These are phyloP conservation scores for Herpetomonas muscarum DNA, from an alignment of 208 protist genomes.

Conservation along the genomic window DNA sequence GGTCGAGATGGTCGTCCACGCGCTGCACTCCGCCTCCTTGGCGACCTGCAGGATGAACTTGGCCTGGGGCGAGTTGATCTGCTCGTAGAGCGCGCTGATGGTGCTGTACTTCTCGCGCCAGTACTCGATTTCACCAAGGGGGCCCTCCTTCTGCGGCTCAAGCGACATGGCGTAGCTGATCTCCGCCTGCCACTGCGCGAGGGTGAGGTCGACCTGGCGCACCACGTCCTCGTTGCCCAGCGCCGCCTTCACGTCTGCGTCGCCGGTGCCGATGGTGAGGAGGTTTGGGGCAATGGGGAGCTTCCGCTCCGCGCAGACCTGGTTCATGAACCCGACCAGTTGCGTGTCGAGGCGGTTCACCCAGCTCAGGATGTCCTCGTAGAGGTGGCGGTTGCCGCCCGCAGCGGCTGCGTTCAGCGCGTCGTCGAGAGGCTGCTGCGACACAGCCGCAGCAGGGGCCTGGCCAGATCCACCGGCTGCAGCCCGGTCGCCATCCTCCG, in stretches of 20 bases:
- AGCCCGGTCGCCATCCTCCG: neutral
- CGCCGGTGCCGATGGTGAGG: constrained; percentile 67
- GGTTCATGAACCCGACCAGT: constrained; percentile 81
- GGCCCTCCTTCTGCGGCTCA: constrained; percentile 90
- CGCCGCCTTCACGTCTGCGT: constrained; percentile 69
- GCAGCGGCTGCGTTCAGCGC: constrained; percentile 8
- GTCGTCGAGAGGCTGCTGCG: neutral
- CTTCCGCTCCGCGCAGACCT: constrained; percentile 86
- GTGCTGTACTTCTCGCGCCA: constrained; percentile 96
- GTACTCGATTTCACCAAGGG: constrained; percentile 97
- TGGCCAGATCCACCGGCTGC: neutral
- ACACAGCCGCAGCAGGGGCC: neutral
- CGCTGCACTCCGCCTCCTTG: constrained; percentile 85
- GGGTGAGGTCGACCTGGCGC: constrained; percentile 80
- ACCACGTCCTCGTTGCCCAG: constrained; percentile 86
- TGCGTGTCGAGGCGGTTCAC: constrained; percentile 85
- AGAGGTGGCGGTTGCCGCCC: constrained; percentile 67
- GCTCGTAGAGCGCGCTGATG: constrained; percentile 95
- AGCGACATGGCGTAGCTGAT: constrained; percentile 89
- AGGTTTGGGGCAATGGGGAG: constrained; percentile 81
- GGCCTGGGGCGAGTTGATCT: constrained; percentile 94
- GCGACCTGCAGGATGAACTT: constrained; percentile 92
- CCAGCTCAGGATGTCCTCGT: constrained; percentile 81
- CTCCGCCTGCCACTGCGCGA: constrained; percentile 89
- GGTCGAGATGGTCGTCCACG: constrained; percentile 86